Conservation (phyloP, 1,139 yeast species). For the Yamadazyma sp. region DNA sequence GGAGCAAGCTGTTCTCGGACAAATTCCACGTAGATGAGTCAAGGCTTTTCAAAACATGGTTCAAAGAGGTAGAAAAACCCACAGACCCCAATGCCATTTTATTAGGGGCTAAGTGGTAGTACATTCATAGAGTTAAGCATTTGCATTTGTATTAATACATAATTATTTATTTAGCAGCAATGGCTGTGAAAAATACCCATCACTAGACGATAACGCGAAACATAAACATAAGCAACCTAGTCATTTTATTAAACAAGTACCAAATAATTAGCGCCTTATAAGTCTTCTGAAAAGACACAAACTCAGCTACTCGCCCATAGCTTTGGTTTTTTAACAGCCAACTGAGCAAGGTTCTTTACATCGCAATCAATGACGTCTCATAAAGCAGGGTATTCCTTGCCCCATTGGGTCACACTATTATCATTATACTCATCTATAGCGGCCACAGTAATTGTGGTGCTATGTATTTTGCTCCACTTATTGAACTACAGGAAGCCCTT, state of each 20-base stretch:
- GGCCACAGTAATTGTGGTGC: slow-evolving; percentile 33
- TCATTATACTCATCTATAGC: slow-evolving; percentile 36
- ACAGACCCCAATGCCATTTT: slow-evolving; percentile 47
- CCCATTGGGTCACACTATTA: slow-evolving; percentile 32
- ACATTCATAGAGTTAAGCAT: slow-evolving; percentile 1
- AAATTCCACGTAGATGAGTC: slow-evolving; percentile 29
- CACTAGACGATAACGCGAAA: not conserved
- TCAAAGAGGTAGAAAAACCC: slow-evolving; percentile 51
- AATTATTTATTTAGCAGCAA: not conserved
- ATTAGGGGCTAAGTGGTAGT: slow-evolving; percentile 47
- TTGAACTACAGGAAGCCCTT: slow-evolving; percentile 81
- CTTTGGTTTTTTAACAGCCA: too few species aligned
- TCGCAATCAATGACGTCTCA: not conserved
- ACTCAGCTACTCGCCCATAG: too few species aligned
- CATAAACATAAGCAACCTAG: too few species aligned
- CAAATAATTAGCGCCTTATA: too few species aligned
- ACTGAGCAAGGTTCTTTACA: too few species aligned
- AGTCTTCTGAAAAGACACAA: too few species aligned
- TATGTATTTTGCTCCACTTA: slow-evolving; percentile 35
- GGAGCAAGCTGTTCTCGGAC: slow-evolving; percentile 36
- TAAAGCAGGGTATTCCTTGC: slow-evolving; percentile 17
- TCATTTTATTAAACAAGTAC: too few species aligned
- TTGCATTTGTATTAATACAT: not conserved
- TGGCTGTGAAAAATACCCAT: not conserved
- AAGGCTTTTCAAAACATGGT: slow-evolving; percentile 47